These are phyloP conservation scores for Fusarium luffae DNA, from an alignment of 2,329 filamentous ascomycete genomes.

Conservation along the genomic window DNA sequence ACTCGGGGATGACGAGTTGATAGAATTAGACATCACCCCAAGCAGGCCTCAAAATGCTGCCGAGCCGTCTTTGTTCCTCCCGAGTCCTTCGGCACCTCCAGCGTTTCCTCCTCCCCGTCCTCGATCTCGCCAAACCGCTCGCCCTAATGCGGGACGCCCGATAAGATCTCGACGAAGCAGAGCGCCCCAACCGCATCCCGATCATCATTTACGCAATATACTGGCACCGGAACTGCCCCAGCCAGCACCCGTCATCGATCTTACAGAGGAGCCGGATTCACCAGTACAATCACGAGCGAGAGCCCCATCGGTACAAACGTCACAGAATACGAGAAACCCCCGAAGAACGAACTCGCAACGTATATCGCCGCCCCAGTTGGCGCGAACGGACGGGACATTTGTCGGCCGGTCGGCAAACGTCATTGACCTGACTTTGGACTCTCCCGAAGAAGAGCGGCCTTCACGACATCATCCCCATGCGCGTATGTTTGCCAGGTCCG, in stretches of 20 bases:
- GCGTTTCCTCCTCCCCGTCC: slow-evolving; percentile 14
- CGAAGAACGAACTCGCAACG: slow-evolving; percentile 56
- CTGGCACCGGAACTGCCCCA: slow-evolving; percentile 18
- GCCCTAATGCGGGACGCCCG: neutral
- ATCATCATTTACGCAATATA: slow-evolving; percentile 13
- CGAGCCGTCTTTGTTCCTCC: slow-evolving; percentile 31
- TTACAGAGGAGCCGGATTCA: slow-evolving; percentile 63
- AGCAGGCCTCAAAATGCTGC: neutral
- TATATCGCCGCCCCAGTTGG: slow-evolving; percentile 55
- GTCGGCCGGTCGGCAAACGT: slow-evolving; percentile 51
- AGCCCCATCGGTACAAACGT: slow-evolving; percentile 36
- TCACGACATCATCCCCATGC: slow-evolving; percentile 30
- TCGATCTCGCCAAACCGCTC: neutral
- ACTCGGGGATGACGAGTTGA: slow-evolving; percentile 35
- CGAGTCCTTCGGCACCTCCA: slow-evolving; percentile 26
- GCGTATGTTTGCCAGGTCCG: slow-evolving; percentile 24
- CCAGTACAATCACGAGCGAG: slow-evolving; percentile 52
- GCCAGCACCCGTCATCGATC: slow-evolving; percentile 57
- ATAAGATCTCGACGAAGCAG: neutral
- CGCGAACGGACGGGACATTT: slow-evolving; percentile 59
- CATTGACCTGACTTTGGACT: slow-evolving; percentile 66
- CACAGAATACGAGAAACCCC: slow-evolving; percentile 49
- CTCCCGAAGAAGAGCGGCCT: slow-evolving; percentile 50
- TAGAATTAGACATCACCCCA: slow-evolving; percentile 25
- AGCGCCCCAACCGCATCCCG: neutral